phyloP scores from a whole-genome alignment of 805 yeast genomes.

The Isabelozyma heimii region DNA sequence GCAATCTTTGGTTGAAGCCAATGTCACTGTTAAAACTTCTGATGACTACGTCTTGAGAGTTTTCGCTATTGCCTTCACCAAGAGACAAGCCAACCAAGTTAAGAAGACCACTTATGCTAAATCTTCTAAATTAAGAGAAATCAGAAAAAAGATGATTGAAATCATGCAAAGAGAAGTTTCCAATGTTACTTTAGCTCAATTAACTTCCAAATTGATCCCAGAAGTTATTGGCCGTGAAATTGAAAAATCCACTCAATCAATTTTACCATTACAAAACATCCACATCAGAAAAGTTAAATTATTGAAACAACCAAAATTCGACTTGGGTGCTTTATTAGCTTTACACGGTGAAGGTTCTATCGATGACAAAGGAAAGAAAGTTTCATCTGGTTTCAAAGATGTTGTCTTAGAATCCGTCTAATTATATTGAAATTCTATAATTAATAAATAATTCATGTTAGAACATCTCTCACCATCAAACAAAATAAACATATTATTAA shows the following conservation, averaged over 20 bases:
- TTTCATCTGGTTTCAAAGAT: slow-evolving; percentile 97
- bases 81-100: slow-evolving; percentile 94
- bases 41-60: slow-evolving; percentile 97
- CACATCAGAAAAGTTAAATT: slow-evolving; percentile 98
- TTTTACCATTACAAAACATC: slow-evolving; percentile 97
- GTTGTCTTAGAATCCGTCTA: slow-evolving; percentile 97
- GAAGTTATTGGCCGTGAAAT: slow-evolving; percentile 99
- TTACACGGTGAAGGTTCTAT: slow-evolving; percentile 94
- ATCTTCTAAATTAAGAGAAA: slow-evolving; percentile 94
- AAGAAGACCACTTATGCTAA: slow-evolving; percentile 98
- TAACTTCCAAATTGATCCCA: slow-evolving; percentile 95
- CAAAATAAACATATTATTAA: background rate
- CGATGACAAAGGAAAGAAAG: slow-evolving; percentile 96
- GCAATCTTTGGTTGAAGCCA: slow-evolving; percentile 98
- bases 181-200: slow-evolving; percentile 92
- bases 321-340: slow-evolving; percentile 92
- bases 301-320: slow-evolving; percentile 98
- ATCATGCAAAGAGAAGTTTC: slow-evolving; percentile 96
- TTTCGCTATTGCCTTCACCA: slow-evolving; percentile 98
- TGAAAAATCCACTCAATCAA: slow-evolving; percentile 90
- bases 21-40: slow-evolving; percentile 96
- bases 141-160: slow-evolving; percentile 95
- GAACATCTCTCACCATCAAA: background rate
- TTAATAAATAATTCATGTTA: background rate
- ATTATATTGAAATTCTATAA: slow-evolving; percentile 5